Base-by-base conservation (phyloP, 2,329 filamentous ascomycete genomes). In the Falciphora oryzae region DNA sequence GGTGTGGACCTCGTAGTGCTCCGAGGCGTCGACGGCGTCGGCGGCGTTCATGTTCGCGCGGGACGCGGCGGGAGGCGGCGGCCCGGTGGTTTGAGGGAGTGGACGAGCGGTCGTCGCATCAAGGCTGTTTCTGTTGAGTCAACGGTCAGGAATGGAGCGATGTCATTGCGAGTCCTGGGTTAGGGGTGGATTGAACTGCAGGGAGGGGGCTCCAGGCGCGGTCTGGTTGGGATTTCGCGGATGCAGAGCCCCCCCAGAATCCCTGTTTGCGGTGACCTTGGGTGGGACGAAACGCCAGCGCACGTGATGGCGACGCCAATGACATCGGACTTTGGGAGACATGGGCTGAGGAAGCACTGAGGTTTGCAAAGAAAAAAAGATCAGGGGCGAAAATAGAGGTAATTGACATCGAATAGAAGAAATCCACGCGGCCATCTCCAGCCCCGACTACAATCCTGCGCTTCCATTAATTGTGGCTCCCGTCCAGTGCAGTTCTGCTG, bases 21-120 rank as follows among this genome's bases (percentile, higher is more conserved):
- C 82, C 63, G 85, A 86, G 70, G 81, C 82, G 74, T 87, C 85
- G 75, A 82, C 79, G 70, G 81, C 82, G 74, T 87, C 85, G 75
- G 82, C 79, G 67, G 75, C 76, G 68, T 82, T 81, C 84, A 87
- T 87, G 64, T 69, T 78, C 74, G 57, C 61, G 29, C 50, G 18
- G 18, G 18, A 53, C 44, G 44, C 44, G 22, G 44, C 44, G 4
- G 44, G n/a, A 53, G 22, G 44, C 44, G 22, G 44, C 44, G 44
- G 14, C 22, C 44, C 44, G 44, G 44, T 53, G 44, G 18, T 53
- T 53, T 7, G 22, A 53, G 10, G 8, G 18, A 53, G 44, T 4
- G 44, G 18, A n/a, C 44, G 44, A 11, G 44, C 44, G 44, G 29
- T 28, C 61, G 61, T 28, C 50, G n/a, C 61, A 63, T 63, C 50